Base-by-base conservation (phyloP, 2,329 filamentous ascomycete genomes). In the Stagonosporopsis vannaccii region DNA sequence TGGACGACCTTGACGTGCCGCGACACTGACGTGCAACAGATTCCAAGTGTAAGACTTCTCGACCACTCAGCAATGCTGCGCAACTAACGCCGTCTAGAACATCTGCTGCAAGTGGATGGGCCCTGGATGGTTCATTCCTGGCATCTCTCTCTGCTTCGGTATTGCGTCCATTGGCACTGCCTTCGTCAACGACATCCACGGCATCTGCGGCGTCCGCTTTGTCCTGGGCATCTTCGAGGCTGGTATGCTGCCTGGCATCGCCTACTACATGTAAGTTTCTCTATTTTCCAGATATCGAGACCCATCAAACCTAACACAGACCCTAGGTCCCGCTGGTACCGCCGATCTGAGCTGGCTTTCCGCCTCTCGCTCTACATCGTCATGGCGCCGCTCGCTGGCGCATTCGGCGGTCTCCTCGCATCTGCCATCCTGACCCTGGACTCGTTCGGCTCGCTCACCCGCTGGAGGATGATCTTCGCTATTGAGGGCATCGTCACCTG, bases 401-500 rank as follows among this genome's bases (percentile, higher is more conserved):
- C 88, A 0, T 91, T 91, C 61, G 88, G 89, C 19, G 89, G 89
- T 0, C 78, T 91, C 0, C 77, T 91, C 0, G 80, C 80, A 1
- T 80, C 76, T 5, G 88, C 78, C 1, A 91, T 91, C 60, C 78
- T 90, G 19, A 85, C 77, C 2, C 79, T 91, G 1, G 75, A 83
- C 49, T 73, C 79, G 55, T 85, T 90, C 58, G 87, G 85, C 6
- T 70, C 77, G 4, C 73, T 90, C 0, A 77, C 76, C 22, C 76
- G 73, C 5, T 91, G 88, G 88, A 79, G 87, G 7, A 89, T 90
- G 87, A 89, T 90, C 47, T 90, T 90, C 51, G 83, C 81, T 4
- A 85, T 90, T n/a, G 88, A 90, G 69, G 88, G 88, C 19, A 85
- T 90, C 63, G 84, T 89, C 61, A 87, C 85, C 1, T 79, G 77